Conservation (phyloP, 805 yeast species). For the Spathaspora passalidarum region DNA sequence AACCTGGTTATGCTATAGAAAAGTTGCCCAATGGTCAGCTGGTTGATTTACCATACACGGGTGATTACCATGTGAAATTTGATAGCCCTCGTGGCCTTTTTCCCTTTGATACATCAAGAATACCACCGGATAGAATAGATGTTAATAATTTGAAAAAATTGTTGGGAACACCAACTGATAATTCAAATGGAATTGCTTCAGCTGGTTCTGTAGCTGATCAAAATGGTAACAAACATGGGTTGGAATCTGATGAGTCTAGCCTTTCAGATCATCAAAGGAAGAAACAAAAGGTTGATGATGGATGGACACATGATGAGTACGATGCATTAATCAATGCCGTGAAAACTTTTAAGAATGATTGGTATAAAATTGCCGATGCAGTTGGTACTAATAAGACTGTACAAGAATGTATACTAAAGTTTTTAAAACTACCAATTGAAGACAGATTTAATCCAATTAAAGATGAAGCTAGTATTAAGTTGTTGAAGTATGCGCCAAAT, state of each 20-base stretch:
- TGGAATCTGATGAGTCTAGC: conserved; percentile 2
- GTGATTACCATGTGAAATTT: conserved; percentile 70
- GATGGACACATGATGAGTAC: conserved; percentile 71
- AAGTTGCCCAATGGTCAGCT: conserved; percentile 39
- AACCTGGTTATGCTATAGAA: conserved; percentile 62
- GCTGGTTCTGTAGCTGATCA: conserved; percentile 6
- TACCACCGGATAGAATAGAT: conserved; percentile 52
- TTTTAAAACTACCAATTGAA: conserved; percentile 77
- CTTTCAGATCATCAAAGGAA: neutral
- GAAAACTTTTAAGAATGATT: conserved; percentile 63
- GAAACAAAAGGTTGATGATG: conserved; percentile 23
- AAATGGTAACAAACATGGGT: conserved; percentile 6
- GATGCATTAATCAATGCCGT: conserved; percentile 60
- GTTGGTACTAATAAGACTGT: conserved; percentile 60
- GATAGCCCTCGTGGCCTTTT: conserved; percentile 92
- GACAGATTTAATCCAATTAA: conserved; percentile 59
- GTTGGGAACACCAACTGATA: conserved; percentile 8
- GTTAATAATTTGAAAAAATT: conserved; percentile 31
- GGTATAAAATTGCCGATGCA: conserved; percentile 73
- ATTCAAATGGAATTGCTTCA: neutral
- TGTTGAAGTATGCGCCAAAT: conserved; percentile 78
- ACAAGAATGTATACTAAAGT: conserved; percentile 77
- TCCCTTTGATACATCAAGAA: conserved; percentile 82
- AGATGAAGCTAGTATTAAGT: conserved; percentile 49
- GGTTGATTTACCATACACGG: conserved; percentile 65